These are phyloP conservation scores for Ophiocordyceps camponoti-rufipedis DNA, from an alignment of 2,329 filamentous ascomycete genomes.

Conservation along the genomic window DNA sequence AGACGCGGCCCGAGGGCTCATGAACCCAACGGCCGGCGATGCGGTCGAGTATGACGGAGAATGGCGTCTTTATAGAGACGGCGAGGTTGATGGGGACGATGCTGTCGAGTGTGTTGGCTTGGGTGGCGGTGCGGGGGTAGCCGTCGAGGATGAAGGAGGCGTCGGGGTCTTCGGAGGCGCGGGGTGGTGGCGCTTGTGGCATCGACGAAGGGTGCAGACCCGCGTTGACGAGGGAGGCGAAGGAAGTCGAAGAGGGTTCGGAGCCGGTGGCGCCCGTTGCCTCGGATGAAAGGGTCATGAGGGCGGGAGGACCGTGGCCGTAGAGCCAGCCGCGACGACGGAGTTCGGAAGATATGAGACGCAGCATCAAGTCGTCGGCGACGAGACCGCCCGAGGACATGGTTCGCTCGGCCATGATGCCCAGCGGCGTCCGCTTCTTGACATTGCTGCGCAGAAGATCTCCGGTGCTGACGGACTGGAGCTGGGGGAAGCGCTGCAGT, in stretches of 20 bases:
- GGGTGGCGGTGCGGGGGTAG: constrained; percentile 73
- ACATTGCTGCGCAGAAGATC: constrained; percentile 89
- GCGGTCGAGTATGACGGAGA: constrained; percentile 70
- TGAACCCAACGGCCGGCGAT: constrained; percentile 92
- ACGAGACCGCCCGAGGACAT: constrained; percentile 86
- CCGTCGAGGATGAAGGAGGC: constrained; percentile 93
- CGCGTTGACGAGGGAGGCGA: constrained; percentile 15
- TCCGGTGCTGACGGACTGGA: constrained; percentile 84
- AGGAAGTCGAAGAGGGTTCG: constrained; percentile 7
- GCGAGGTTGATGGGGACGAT: constrained; percentile 92
- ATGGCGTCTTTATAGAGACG: constrained; percentile 70
- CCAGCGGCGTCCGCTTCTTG: constrained; percentile 66
- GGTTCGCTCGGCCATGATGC: constrained; percentile 74
- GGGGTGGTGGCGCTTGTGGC: neutral
- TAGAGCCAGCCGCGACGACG: constrained; percentile 69
- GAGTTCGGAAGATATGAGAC: constrained; percentile 81
- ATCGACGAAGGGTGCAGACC: constrained; percentile 12
- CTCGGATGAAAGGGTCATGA: constrained; percentile 33
- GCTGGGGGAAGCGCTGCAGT: constrained; percentile 68
- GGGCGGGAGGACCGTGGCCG: constrained; percentile 22
- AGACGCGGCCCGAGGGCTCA: constrained; percentile 75
- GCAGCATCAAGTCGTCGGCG: constrained; percentile 76
- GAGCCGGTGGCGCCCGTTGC: constrained; percentile 14
- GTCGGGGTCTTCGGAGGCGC: constrained; percentile 47
- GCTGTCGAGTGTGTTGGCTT: constrained; percentile 60